Conservation (phyloP, 2,329 filamentous ascomycete species). For the Pseudocercospora pini-densiflorae region DNA sequence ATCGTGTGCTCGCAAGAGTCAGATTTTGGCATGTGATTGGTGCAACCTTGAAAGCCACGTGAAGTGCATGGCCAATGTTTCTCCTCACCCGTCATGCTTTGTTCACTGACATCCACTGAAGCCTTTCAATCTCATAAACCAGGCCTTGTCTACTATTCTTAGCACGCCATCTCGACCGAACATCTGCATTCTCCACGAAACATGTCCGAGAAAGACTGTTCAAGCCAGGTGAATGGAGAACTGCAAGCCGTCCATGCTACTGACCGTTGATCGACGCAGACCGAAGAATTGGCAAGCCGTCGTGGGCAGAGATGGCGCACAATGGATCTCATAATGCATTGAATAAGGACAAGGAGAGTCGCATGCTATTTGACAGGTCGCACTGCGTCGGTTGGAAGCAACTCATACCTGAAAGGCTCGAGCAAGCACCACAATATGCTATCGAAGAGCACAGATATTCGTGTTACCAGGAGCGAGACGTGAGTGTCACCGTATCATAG, state of each 20-base stretch:
- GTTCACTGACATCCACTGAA: conserved; percentile 12
- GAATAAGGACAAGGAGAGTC: background rate
- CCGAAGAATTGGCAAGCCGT: background rate
- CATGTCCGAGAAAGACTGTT: conserved; percentile 14
- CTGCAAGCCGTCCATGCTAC: background rate
- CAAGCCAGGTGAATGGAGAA: background rate
- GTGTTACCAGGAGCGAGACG: conserved; percentile 18
- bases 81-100: conserved; percentile 9
- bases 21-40: conserved; percentile 1
- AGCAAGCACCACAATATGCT: background rate
- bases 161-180: conserved; percentile 12
- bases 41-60: background rate
- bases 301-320: too few relatives aligned
- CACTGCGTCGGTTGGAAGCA: background rate
- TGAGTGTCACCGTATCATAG: background rate
- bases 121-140: background rate
- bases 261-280: background rate
- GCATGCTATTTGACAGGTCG: background rate
- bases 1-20: background rate
- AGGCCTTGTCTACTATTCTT: conserved; percentile 2
- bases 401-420: background rate
- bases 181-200: conserved; percentile 13
- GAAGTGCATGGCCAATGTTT: conserved; percentile 12
- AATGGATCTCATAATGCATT: background rate
- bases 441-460: conserved; percentile 19